These are phyloP conservation scores for Talaromyces sp. DNA, from an alignment of 2,329 filamentous ascomycete species.

Conservation along the genomic window DNA sequence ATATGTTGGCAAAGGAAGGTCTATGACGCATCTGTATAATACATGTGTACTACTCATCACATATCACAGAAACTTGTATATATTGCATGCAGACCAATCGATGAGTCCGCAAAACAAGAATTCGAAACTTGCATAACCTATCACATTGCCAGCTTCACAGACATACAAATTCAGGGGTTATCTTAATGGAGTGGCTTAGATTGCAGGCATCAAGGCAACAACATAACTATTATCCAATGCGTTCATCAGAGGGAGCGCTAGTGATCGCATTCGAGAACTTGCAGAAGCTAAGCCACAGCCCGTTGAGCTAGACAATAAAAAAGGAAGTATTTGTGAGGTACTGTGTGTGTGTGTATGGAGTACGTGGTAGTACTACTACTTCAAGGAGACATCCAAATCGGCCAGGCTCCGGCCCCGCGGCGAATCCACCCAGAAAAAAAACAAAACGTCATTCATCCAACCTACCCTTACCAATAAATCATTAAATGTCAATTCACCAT, in stretches of 20 bases:
- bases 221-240: neutral
- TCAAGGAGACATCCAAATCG: neutral
- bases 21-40: slow-evolving; percentile 26
- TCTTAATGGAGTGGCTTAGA: neutral
- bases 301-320: neutral
- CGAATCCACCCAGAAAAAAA: neutral
- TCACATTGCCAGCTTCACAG: neutral
- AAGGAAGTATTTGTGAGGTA: neutral
- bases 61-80: neutral
- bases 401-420: neutral
- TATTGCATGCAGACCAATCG: neutral
- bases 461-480: neutral
- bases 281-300: neutral
- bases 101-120: neutral
- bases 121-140: neutral
- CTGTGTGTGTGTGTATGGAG: too few relatives aligned
- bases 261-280: neutral
- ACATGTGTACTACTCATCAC: neutral
- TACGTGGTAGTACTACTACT: too few relatives aligned
- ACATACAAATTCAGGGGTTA: neutral
- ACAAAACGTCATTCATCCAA: neutral
- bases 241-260: neutral
- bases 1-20: slow-evolving; percentile 68
- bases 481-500: neutral
- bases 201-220: slow-evolving; percentile 7